Conservation (phyloP, 805 yeast species). For the Nakazawaea ernobii region DNA sequence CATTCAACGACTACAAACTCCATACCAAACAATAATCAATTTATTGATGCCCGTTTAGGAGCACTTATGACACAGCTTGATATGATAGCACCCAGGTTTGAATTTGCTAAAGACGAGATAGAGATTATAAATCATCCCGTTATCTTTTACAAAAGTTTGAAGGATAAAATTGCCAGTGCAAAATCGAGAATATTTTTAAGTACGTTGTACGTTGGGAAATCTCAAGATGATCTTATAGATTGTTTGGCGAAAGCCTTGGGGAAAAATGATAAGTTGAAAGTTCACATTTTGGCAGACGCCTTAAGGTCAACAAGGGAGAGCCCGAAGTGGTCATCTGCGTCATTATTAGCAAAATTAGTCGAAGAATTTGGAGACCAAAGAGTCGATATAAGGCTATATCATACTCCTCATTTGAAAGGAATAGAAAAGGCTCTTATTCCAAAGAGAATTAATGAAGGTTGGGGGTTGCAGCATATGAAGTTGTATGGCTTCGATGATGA, state of each 20-base stretch:
- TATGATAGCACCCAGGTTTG: constrained; percentile 62
- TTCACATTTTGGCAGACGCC: constrained; percentile 78
- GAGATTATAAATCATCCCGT: constrained; percentile 60
- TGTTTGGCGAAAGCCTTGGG: constrained; percentile 56
- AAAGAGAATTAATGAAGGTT: constrained; percentile 81
- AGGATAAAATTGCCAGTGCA: constrained; percentile 56
- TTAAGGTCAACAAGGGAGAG: constrained; percentile 91
- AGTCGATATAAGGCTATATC: constrained; percentile 79
- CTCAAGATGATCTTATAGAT: constrained; percentile 69
- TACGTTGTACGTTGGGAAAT: constrained; percentile 79
- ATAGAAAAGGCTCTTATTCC: constrained; percentile 64
- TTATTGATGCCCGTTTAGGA: constrained; percentile 38
- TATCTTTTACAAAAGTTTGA: constrained; percentile 65
- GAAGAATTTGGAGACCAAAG: constrained; percentile 57
- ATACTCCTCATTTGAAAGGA: constrained; percentile 81
- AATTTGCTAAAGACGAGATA: constrained; percentile 48
- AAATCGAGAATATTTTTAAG: constrained; percentile 69
- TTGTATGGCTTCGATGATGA: constrained; percentile 93
- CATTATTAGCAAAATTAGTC: constrained; percentile 61
- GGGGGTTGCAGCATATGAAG: constrained; percentile 96
- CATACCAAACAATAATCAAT: constrained; percentile 5
- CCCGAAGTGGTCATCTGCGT: constrained; percentile 73
- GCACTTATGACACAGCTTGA: constrained; percentile 50
- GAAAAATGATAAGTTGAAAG: constrained; percentile 54
- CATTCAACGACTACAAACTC: constrained; percentile 15